Evolutionary conservation across 768 basidiomycete species (phyloP).

Genomic region (Strobilomyces confusus): DNA sequence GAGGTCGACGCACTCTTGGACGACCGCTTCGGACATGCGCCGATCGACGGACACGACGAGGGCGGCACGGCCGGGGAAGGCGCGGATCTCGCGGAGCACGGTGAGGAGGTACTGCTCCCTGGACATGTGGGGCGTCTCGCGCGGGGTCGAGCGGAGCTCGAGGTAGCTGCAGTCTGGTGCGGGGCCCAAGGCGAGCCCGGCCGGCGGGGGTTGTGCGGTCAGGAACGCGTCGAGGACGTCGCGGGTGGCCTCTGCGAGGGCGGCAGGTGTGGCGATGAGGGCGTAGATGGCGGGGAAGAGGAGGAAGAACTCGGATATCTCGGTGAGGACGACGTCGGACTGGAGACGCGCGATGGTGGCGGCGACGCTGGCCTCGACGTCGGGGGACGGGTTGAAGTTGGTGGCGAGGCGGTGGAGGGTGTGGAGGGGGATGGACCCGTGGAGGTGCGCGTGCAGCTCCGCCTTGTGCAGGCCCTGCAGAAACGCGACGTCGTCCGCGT

Average conservation of each 20-base stretch:
- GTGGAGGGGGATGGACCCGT: constrained; percentile 73
- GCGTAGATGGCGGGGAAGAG: constrained; percentile 80
- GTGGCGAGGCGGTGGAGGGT: constrained; percentile 59
- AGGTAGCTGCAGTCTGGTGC: constrained; percentile 64
- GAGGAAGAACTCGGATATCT: constrained; percentile 67
- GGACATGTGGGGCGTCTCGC: constrained; percentile 53
- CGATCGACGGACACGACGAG: constrained; percentile 78
- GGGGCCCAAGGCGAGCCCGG: constrained; percentile 27
- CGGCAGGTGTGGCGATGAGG: constrained; percentile 56
- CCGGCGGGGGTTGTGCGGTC: constrained; percentile 15
- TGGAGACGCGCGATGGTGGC: constrained; percentile 41
- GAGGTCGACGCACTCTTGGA: constrained; percentile 54
- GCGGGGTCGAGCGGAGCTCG: constrained; percentile 81
- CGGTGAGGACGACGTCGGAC: constrained; percentile 40
- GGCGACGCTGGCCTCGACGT: constrained; percentile 36
- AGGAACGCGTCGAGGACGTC: constrained; percentile 70
- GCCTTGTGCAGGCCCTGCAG: constrained; percentile 69
- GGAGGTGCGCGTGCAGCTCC: constrained; percentile 83
- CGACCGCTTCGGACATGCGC: constrained; percentile 49
- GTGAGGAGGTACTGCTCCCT: constrained; percentile 57
- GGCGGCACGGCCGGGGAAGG: constrained; percentile 50
- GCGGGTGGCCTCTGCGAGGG: constrained; percentile 52
- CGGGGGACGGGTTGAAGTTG: constrained; percentile 30
- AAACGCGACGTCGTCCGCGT: constrained; percentile 50
- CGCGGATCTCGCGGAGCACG: constrained; percentile 62